These are phyloP conservation scores for Phytophthora brassicae DNA, from an alignment of 352 stramenopile genomes.

Conservation along the genomic window DNA sequence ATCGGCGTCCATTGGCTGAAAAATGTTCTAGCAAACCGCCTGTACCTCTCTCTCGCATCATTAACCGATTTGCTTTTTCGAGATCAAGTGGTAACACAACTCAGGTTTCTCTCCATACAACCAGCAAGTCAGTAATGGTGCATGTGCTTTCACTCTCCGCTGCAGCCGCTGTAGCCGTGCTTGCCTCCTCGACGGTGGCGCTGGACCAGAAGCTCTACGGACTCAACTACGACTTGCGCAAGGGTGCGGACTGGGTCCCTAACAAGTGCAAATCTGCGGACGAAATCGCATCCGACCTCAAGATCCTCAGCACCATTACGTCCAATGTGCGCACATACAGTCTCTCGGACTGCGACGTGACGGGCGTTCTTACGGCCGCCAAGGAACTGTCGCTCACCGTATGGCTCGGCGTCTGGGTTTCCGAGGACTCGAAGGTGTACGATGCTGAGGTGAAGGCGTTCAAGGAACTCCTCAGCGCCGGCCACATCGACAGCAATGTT, in stretches of 20 bases:
- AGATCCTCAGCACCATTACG: conserved; percentile 61
- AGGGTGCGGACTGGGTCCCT: conserved; percentile 76
- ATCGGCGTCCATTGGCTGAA: conserved; percentile 13
- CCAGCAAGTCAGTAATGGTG: conserved; percentile 23
- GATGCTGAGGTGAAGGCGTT: conserved; percentile 63
- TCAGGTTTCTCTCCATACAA: conserved; percentile 4
- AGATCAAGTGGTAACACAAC: conserved; percentile 17
- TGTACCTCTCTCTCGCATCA: conserved; percentile 16
- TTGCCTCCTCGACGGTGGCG: conserved; percentile 38
- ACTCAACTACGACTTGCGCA: conserved; percentile 84
- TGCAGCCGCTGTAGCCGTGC: conserved; percentile 33
- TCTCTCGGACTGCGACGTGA: conserved; percentile 75
- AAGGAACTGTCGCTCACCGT: conserved; percentile 73
- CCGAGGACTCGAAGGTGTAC: conserved; percentile 61
- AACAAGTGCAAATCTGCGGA: conserved; percentile 71
- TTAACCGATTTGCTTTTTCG: conserved; percentile 23
- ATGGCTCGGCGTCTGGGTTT: conserved; percentile 85
- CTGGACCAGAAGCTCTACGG: conserved; percentile 78
- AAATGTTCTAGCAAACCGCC: conserved; percentile 20
- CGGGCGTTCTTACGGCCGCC: conserved; percentile 62
- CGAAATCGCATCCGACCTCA: conserved; percentile 73
- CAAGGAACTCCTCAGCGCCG: conserved; percentile 58
- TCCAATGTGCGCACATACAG: conserved; percentile 83
- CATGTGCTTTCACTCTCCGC: conserved; percentile 31
- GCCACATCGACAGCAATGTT: conserved; percentile 75